These are phyloP conservation scores for Hypoxylon intermedium DNA, from an alignment of 495 filamentous ascomycete genomes.

Conservation along the genomic window DNA sequence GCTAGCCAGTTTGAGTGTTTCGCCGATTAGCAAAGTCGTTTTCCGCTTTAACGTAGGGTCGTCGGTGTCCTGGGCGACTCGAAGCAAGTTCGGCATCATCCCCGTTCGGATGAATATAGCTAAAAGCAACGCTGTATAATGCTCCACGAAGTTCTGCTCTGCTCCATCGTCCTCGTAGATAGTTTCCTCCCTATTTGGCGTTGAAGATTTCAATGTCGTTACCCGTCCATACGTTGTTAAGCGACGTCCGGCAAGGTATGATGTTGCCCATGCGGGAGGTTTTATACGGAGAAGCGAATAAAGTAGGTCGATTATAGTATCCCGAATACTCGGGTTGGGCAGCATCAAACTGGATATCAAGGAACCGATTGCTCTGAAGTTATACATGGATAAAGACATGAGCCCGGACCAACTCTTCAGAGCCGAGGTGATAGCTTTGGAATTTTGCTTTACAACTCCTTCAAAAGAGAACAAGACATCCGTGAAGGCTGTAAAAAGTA, in stretches of 20 bases:
- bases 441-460: conserved; percentile 79
- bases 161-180: conserved; percentile 69
- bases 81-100: conserved; percentile 77
- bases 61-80: conserved; percentile 71
- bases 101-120: conserved; percentile 85
- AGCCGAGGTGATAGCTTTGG: conserved; percentile 84
- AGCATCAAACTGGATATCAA: conserved; percentile 81
- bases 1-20: conserved; percentile 86
- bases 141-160: conserved; percentile 84
- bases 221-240: conserved; percentile 95
- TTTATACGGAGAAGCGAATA: conserved; percentile 94
- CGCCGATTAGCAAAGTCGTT: conserved; percentile 86
- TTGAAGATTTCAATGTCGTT: conserved; percentile 74
- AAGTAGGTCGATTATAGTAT: conserved; percentile 80
- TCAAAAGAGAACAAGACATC: conserved; percentile 77
- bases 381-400: conserved; percentile 82
- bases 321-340: conserved; percentile 69
- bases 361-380: conserved; percentile 81
- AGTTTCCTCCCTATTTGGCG: conserved; percentile 50
- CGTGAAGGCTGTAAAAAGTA: conserved; percentile 87
- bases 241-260: conserved; percentile 89
- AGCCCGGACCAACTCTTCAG: conserved; percentile 93
- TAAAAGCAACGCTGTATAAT: conserved; percentile 89
- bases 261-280: conserved; percentile 93
- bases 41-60: conserved; percentile 83